Percentiles rank a stretch among this genome's conserved stretches.
phyloP scores from a whole-genome alignment of 176 grass and related monocot genomes.

The Areca catechu region DNA sequence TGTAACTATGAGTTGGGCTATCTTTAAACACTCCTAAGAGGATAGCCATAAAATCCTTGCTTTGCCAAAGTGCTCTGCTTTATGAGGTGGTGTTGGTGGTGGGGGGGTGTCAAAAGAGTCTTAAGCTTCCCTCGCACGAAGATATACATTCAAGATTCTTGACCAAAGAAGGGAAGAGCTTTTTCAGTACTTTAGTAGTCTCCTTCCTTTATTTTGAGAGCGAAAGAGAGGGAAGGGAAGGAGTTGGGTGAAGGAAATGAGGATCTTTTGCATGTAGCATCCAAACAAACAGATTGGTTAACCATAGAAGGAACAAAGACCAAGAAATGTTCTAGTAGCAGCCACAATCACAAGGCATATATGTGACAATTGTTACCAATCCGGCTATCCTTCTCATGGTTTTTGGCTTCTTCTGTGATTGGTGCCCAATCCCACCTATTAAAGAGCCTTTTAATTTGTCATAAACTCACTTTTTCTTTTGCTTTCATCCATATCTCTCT shows the following conservation, averaged over 20 bases:
- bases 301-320: slow-evolving; percentile 2
- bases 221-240: not conserved
- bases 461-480: not conserved
- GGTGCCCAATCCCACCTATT: not conserved
- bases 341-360: not conserved
- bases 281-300: slow-evolving; percentile 20
- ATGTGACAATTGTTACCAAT: not conserved
- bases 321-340: slow-evolving; percentile 6
- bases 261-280: slow-evolving; percentile 10
- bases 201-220: too few relatives aligned
- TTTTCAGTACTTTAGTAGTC: not conserved
- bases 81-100: slow-evolving; percentile 16
- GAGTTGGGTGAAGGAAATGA: not conserved
- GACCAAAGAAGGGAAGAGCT: slow-evolving; percentile 5
- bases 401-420: too few relatives aligned
- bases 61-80: slow-evolving; percentile 40
- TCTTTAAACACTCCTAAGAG: slow-evolving; percentile 26
- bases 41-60: slow-evolving; percentile 34
- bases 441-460: slow-evolving; percentile 1
- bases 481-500: not conserved
- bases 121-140: slow-evolving; percentile 9
- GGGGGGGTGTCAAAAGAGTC: slow-evolving; percentile 26
- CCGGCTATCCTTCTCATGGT: too few relatives aligned
- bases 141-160: slow-evolving; percentile 6
- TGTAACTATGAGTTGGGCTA: slow-evolving; percentile 21